A percentile compares a stretch with the other conserved stretches of the same genome.
Conservation (phyloP, 768 basidiomycete genomes). For the Dictyophora rubrovolvata region DNA sequence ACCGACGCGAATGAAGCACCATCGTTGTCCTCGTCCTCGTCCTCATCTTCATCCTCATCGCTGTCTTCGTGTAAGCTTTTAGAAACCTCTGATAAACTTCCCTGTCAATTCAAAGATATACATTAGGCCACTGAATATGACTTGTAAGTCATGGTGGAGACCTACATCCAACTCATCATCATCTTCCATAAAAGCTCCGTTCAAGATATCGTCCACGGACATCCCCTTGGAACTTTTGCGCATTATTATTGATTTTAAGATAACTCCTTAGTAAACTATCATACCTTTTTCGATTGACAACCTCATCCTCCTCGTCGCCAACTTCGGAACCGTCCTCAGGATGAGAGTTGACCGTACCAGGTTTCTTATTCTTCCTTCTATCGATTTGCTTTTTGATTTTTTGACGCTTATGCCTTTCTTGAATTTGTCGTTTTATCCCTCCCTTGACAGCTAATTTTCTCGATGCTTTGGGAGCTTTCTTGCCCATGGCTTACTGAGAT, state of each 20-base stretch:
- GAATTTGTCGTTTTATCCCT: conserved; percentile 78
- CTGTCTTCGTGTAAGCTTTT: conserved; percentile 29
- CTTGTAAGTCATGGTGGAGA: conserved; percentile 13
- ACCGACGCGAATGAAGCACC: conserved; percentile 65
- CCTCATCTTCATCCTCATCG: conserved; percentile 31
- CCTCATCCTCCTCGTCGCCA: conserved; percentile 19
- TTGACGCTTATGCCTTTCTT: conserved; percentile 73
- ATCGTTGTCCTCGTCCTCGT: conserved; percentile 35
- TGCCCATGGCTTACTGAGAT: conserved; percentile 29
- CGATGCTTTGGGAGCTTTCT: conserved; percentile 67
- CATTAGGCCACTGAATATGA: conserved; percentile 13
- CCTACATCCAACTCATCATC: conserved; percentile 34
- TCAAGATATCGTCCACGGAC: conserved; percentile 72
- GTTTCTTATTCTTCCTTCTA: conserved; percentile 35
- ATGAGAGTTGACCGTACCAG: conserved; percentile 18
- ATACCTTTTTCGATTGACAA: conserved; percentile 11
- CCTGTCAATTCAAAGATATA: conserved; percentile 12
- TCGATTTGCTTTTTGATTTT: conserved; percentile 63
- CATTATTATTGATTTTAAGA: not conserved
- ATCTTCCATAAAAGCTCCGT: conserved; percentile 60
- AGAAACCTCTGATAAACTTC: conserved; percentile 21
- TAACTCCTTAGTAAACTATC: not conserved
- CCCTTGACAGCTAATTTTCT: conserved; percentile 86
- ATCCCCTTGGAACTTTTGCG: conserved; percentile 35
- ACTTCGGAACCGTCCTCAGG: conserved; percentile 12